These are phyloP conservation scores for Neonectria neomacrospora DNA, from an alignment of 2,329 filamentous ascomycete species.

Conservation along the genomic window DNA sequence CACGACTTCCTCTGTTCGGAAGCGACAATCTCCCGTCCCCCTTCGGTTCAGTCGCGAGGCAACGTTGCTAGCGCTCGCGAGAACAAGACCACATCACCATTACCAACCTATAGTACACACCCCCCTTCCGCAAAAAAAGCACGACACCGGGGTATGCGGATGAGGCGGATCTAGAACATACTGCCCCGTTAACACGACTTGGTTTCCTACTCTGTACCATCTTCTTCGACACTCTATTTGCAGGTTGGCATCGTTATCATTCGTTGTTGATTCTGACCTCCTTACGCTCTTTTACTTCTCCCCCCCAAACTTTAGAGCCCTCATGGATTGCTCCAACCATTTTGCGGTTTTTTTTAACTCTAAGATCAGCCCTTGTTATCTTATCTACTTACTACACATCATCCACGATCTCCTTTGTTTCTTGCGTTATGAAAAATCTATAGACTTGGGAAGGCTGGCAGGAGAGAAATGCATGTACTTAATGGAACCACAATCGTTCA, in stretches of 20 bases:
- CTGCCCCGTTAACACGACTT: slow-evolving; percentile 34
- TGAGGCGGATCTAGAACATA: slow-evolving; percentile 37
- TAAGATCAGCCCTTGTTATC: slow-evolving; percentile 19
- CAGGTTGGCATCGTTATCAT: slow-evolving; percentile 37
- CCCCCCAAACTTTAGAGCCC: slow-evolving; percentile 19
- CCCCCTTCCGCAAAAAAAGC: slow-evolving; percentile 22
- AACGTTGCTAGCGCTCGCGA: slow-evolving; percentile 21
- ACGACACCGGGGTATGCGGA: slow-evolving; percentile 34
- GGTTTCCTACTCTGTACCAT: slow-evolving; percentile 35
- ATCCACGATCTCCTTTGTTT: slow-evolving; percentile 44
- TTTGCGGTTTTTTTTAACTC: slow-evolving; percentile 31
- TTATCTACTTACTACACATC: slow-evolving; percentile 31
- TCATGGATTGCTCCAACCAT: slow-evolving; percentile 24
- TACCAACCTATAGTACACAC: slow-evolving; percentile 24
- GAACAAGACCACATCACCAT: slow-evolving; percentile 26
- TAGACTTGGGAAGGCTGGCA: slow-evolving; percentile 43
- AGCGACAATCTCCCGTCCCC: neutral
- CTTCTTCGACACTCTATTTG: slow-evolving; percentile 38
- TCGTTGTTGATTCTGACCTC: slow-evolving; percentile 34
- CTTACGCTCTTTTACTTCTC: slow-evolving; percentile 35
- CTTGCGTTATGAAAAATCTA: slow-evolving; percentile 40
- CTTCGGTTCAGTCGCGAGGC: slow-evolving; percentile 6
- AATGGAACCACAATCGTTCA: slow-evolving; percentile 40
- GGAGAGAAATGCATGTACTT: slow-evolving; percentile 44
- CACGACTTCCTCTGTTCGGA: slow-evolving; percentile 2